Evolutionary conservation across 106 monocot species (phyloP), one percentile per base, ranked within the genome.

Genomic region (Narthecium ossifragum): DNA sequence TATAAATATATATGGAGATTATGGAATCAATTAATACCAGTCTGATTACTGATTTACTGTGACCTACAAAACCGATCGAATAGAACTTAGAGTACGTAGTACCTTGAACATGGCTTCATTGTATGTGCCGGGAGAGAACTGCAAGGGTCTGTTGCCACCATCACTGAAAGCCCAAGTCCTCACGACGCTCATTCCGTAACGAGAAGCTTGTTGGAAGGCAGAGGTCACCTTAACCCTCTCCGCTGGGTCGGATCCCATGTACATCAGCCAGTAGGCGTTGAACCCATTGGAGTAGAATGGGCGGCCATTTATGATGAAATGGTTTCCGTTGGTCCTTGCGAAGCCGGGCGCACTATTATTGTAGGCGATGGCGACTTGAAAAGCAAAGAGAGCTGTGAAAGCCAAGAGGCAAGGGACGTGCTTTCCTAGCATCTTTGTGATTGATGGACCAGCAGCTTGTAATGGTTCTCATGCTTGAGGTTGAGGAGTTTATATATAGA

Each of bases 181-280:
- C 48, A 70, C 70, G 6, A 78, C 70, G 8, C 57, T 82, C 27
- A 82, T 46, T 2, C 77, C 82, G 21, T 49, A 31, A 1, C 54
- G 55, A 5, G 77, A 17, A 6, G 82, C 77, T 55, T 77, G 39
- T 5, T 54, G 40, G 33, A 82, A 63, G 22, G 70, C 77, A 17
- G 65, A 43, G 20, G 61, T 33, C n/a, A 82, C 77, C 61, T 74
- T 78, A 36, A 17, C 25, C 37, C 83, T 25, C 7, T 67, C 57
- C 5, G 39, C 13, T 17, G 78, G 65, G 1, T 70, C 54, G 8
- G 63, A 45, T 2, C 73, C 70, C 2, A 57, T 58, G 21, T 37
- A 43, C 83, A 83, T 70, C 83, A 83, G 66, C 83, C 83, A 83
- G 34, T 83, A 78, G 1, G 78, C 66, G 58, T 83, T 83, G 70